Base-by-base conservation (phyloP, 768 basidiomycete species). In the Amanita jacksonii region DNA sequence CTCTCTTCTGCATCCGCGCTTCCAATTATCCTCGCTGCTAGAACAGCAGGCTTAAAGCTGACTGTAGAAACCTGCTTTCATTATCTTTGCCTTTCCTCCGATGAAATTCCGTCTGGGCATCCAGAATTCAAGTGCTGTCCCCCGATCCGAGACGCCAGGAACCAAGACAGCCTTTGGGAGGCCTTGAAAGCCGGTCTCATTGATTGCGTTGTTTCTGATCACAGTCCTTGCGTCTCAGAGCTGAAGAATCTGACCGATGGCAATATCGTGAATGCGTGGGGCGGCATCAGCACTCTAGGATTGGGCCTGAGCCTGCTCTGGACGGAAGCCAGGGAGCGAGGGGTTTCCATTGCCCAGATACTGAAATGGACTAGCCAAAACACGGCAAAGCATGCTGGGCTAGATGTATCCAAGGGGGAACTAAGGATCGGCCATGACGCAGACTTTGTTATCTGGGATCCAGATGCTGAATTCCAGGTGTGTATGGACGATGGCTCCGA, bases 21-120 rank as follows among this genome's bases (percentile, higher is more conserved):
- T 15, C 86, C 83, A 3, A 52, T 77, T 30, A 78, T 98, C 48
- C 76, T 77, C 32, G 68, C 74, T 37, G 91, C 92, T 3, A 79
- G 71, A 53, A 58, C 66, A 1, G 64, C 74, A 1, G 78, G 83
- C 0, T 62, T 78, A 25, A 79, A 81, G 7, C 65, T 99, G 41
- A 90, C 91, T 0, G 88, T 91, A 39, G 94, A 99, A 69, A 99
- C 94, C 1, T 97, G 93, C 62, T 97, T 94, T 65, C 94, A 99
- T 62, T 99, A 99, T 65, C 77, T 97, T 16, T 79, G 79, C 52
- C 75, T 96, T 6, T 67, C 74, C 31, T 73, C 90, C 0, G 74
- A 79, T 43, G 63, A 76, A 37, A 82, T 96, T 46, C 89, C 88
- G 4, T 58, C 73, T 45, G 83, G 84, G 8, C 76, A 64, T 18